These are phyloP conservation scores for Earliella scabrosa DNA, from an alignment of 1,284 basidiomycete species.

Conservation along the genomic window DNA sequence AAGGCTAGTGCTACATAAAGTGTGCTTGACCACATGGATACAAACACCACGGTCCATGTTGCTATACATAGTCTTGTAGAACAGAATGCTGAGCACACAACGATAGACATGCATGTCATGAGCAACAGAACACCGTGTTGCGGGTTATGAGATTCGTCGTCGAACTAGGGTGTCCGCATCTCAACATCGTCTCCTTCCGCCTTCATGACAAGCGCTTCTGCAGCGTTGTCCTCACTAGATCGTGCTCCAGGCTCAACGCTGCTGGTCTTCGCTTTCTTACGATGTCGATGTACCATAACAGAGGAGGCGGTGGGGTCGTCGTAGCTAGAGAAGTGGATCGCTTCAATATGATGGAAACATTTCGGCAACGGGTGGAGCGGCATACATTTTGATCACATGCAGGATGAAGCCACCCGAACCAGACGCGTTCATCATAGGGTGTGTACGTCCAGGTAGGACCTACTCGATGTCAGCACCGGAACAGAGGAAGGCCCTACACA, in stretches of 20 bases:
- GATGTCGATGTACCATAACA: constrained; percentile 44
- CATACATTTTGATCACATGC: constrained; percentile 85
- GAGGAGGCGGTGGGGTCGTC: constrained; percentile 69
- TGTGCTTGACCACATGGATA: no score
- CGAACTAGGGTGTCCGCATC: constrained; percentile 20
- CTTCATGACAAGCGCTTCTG: neutral
- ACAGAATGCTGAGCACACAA: no score
- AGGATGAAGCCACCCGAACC: constrained; percentile 91
- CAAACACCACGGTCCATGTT: no score
- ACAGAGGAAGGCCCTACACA: neutral
- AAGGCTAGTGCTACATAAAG: no score
- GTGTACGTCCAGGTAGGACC: constrained; percentile 92
- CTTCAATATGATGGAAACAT: no score
- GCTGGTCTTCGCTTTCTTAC: constrained; percentile 29
- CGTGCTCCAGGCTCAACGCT: constrained; percentile 4
- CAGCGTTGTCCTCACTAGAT: neutral
- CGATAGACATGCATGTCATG: no score
- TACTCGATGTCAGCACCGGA: constrained; percentile 70
- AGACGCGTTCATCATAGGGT: constrained; percentile 93
- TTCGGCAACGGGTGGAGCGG: constrained; percentile 12
- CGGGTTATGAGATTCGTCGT: no score
- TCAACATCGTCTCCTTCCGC: constrained; percentile 10
- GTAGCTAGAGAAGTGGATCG: constrained; percentile 49
- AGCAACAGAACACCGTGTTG: no score
- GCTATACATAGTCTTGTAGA: no score